These are phyloP conservation scores for Candida hispaniensis DNA, from an alignment of 805 yeast genomes.

Conservation along the genomic window DNA sequence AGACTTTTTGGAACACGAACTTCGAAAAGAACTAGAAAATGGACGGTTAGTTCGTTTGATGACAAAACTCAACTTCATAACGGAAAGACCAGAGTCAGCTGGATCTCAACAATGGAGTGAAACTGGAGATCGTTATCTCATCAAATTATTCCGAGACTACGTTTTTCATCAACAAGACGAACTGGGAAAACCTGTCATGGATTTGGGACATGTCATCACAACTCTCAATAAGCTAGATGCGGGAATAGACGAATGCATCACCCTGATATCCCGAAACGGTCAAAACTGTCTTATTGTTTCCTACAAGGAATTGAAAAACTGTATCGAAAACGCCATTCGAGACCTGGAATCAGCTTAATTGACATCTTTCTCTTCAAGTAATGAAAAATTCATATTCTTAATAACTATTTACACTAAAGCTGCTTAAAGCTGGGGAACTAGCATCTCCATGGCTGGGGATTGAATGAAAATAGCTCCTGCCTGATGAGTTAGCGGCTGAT, in stretches of 20 bases:
- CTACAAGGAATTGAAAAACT: conserved; percentile 64
- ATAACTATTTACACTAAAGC: too few species aligned
- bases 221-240: conserved; percentile 85
- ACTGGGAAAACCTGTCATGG: conserved; percentile 63
- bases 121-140: conserved; percentile 62
- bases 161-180: conserved; percentile 80
- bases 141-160: conserved; percentile 68
- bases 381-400: too few species aligned
- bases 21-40: conserved; percentile 73
- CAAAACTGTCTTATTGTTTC: conserved; percentile 74
- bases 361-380: too few species aligned
- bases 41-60: conserved; percentile 74
- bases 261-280: conserved; percentile 76
- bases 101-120: conserved; percentile 46
- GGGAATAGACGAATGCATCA: conserved; percentile 72
- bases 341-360: conserved; percentile 36
- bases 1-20: conserved; percentile 28
- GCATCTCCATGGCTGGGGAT: conserved; percentile 31
- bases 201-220: conserved; percentile 68
- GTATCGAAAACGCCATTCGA: conserved; percentile 60
- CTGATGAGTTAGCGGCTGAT: conserved; percentile 16
- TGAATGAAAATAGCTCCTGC: conserved; percentile 32
- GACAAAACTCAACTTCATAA: conserved; percentile 67
- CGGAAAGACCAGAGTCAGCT: conserved; percentile 39
- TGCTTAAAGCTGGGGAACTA: conserved; percentile 29